Evolutionary conservation across 2,329 filamentous ascomycete species (phyloP).

Genomic region (Penicillium sp.): DNA sequence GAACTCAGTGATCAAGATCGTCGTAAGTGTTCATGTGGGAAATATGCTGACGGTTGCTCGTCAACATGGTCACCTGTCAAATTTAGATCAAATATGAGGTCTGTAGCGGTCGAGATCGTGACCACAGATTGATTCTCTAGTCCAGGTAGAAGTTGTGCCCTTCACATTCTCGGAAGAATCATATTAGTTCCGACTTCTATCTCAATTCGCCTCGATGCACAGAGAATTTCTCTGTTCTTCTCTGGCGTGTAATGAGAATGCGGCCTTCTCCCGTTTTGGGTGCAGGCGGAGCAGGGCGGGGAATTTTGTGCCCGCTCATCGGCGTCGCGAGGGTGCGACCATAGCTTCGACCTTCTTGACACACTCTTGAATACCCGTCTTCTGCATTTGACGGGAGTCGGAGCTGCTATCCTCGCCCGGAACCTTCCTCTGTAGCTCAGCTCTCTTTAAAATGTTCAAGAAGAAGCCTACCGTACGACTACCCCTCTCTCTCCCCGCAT

Average conservation of each 20-base stretch:
- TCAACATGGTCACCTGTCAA: no score
- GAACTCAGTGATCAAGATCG: no score
- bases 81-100: no score
- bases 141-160: no score
- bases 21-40: no score
- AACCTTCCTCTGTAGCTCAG: background rate
- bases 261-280: background rate
- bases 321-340: background rate
- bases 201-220: background rate
- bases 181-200: background rate
- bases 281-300: conserved; percentile 3
- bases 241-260: background rate
- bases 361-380: background rate
- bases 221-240: background rate
- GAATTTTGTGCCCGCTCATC: conserved; percentile 1
- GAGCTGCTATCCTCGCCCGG: background rate
- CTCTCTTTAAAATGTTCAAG: conserved; percentile 57
- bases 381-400: background rate
- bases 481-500: conserved; percentile 27
- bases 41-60: no score
- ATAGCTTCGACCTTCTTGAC: background rate
- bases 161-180: no score
- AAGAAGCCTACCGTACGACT: conserved; percentile 60
- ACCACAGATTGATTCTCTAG: no score
- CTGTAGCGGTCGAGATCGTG: no score